Conservation (phyloP, 139 green algal genomes). For the Desmodesmus armatus region DNA sequence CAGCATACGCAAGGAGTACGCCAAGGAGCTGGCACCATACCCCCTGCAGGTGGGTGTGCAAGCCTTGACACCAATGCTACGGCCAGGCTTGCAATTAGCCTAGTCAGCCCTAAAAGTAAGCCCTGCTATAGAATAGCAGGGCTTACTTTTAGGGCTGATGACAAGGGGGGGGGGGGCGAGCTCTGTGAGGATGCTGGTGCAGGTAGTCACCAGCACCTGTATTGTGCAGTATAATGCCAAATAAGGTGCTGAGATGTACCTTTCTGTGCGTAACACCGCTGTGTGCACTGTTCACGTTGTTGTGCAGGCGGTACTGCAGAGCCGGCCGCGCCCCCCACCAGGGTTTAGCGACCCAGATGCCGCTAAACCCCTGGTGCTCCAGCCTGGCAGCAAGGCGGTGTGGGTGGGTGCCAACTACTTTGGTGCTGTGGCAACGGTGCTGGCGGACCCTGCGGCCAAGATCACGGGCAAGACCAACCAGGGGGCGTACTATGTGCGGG, state of each 20-base stretch:
- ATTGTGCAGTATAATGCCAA: too few species aligned
- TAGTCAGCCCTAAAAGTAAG: too few species aligned
- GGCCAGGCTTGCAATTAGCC: too few species aligned
- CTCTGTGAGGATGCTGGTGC: too few species aligned
- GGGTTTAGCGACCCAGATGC: constrained; percentile 38
- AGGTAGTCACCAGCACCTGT: too few species aligned
- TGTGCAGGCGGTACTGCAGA: constrained; percentile 38
- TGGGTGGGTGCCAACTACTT: constrained; percentile 84
- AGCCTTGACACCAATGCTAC: too few species aligned
- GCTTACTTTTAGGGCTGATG: too few species aligned
- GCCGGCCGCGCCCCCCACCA: constrained; percentile 9
- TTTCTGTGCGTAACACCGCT: not conserved
- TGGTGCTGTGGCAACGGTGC: constrained; percentile 80
- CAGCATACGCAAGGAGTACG: constrained; percentile 85
- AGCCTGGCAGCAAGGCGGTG: constrained; percentile 53
- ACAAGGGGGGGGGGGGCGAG: too few species aligned
- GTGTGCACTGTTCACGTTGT: too few species aligned
- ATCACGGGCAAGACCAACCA: not conserved
- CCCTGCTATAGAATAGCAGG: too few species aligned
- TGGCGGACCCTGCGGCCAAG: constrained; percentile 55
- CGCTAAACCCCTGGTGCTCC: constrained; percentile 37
- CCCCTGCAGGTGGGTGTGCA: constrained; percentile 71
- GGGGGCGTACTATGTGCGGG: constrained; percentile 27
- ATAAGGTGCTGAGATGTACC: not conserved
- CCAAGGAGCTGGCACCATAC: constrained; percentile 67